phyloP scores from a whole-genome alignment of 2,329 filamentous ascomycete species.

The Colletotrichum sp. region DNA sequence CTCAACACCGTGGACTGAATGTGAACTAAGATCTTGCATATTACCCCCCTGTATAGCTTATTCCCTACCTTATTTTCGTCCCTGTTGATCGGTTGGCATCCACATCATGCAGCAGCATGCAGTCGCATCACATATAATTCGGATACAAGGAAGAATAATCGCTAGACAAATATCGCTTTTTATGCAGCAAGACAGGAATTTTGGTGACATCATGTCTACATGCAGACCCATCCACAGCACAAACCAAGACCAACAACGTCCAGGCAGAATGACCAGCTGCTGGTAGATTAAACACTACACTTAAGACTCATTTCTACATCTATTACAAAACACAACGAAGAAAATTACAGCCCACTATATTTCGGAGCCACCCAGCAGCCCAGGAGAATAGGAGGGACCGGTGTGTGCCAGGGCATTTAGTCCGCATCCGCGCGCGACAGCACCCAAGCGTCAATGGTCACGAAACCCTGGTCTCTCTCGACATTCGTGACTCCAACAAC shows the following conservation, averaged over 20 bases:
- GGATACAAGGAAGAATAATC: neutral
- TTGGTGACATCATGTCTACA: neutral
- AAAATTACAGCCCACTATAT: fast-evolving
- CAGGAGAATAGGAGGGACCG: fast-evolving
- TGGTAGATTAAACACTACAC: neutral
- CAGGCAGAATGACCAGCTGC: neutral
- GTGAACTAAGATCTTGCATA: neutral
- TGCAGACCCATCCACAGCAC: neutral
- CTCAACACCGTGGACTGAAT: neutral
- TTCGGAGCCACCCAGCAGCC: neutral
- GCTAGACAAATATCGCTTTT: neutral
- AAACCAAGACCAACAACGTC: fast-evolving
- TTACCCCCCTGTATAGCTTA: neutral
- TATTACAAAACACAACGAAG: fast-evolving
- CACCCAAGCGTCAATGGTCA: neutral
- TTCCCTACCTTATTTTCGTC: neutral
- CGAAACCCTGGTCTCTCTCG: neutral
- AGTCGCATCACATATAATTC: neutral
- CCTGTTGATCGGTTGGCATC: neutral
- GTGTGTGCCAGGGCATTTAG: fast-evolving
- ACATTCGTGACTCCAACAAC: neutral
- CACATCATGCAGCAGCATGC: neutral
- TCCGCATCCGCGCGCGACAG: neutral
- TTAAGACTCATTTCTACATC: neutral
- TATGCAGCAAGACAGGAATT: neutral